A percentile compares a stretch with the other conserved stretches of the same genome.
Evolutionary conservation across 805 yeast species (phyloP).

Genomic region (Lipomyces kockii): DNA sequence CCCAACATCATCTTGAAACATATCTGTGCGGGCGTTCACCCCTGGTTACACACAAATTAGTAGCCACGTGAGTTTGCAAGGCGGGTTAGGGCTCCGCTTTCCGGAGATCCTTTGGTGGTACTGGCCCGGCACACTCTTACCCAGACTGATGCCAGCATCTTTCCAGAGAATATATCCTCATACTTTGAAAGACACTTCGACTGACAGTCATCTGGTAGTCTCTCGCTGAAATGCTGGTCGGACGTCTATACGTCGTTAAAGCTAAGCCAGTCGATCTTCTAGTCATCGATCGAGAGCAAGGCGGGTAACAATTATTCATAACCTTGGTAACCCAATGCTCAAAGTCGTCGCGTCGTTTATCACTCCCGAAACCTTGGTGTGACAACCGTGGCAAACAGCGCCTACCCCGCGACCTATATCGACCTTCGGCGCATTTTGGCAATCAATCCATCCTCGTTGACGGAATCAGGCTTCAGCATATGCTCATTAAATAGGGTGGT

Average conservation of each 20-base stretch:
- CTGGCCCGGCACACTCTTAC: neutral
- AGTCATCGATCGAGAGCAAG: neutral
- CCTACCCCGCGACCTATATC: neutral
- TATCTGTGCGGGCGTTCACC: too few relatives aligned
- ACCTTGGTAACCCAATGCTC: neutral
- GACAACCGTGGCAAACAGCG: neutral
- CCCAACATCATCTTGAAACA: too few relatives aligned
- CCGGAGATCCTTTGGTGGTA: neutral
- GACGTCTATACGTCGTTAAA: too few relatives aligned
- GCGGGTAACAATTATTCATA: neutral
- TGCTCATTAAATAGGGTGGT: neutral
- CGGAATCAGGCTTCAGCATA: neutral
- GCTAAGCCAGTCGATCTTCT: neutral
- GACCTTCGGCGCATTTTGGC: neutral
- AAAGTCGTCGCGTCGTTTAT: neutral
- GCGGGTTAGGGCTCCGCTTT: neutral
- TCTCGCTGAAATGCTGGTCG: neutral
- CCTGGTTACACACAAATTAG: too few relatives aligned
- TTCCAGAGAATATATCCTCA: neutral
- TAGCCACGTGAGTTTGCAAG: neutral
- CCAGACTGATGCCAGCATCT: neutral
- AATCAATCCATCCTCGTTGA: neutral
- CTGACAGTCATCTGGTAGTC: neutral
- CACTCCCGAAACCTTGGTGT: conserved; percentile 3
- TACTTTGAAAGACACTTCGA: neutral